A percentile compares a stretch with the other conserved stretches of the same genome.
These are phyloP conservation scores for Yamadazyma diospyri DNA, from an alignment of 1,139 yeast species.

Conservation along the genomic window DNA sequence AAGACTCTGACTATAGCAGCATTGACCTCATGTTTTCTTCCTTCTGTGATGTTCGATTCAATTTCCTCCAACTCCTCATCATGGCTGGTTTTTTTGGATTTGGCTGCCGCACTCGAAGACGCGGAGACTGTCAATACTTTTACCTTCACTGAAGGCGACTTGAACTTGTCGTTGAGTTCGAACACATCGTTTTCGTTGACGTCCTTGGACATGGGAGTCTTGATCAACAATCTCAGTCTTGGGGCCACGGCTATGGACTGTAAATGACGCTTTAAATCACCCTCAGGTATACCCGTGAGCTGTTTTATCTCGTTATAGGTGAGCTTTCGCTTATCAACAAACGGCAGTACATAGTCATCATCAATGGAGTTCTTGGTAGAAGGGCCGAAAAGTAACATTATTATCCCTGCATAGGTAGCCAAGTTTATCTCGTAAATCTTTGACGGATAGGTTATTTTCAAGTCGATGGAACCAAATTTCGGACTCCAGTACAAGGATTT, in stretches of 20 bases:
- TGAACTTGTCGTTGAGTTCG: constrained; percentile 65
- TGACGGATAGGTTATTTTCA: constrained; percentile 62
- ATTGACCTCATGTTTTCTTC: constrained; percentile 62
- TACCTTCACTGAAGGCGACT: constrained; percentile 67
- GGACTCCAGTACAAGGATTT: constrained; percentile 82
- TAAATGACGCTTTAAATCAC: constrained; percentile 71
- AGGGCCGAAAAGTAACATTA: constrained; percentile 69
- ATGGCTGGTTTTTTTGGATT: constrained; percentile 32
- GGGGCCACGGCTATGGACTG: constrained; percentile 88
- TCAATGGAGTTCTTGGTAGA: constrained; percentile 21
- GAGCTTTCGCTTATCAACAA: constrained; percentile 36
- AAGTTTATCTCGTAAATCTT: constrained; percentile 76
- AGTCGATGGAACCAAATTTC: constrained; percentile 76
- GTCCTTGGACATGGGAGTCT: constrained; percentile 73
- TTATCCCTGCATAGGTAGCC: constrained; percentile 77
- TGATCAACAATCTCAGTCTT: constrained; percentile 65
- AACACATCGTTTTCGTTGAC: constrained; percentile 65
- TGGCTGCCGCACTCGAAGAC: constrained; percentile 31
- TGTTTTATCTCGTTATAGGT: constrained; percentile 60
- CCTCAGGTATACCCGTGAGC: constrained; percentile 67
- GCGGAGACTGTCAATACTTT: constrained; percentile 71
- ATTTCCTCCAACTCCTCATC: constrained; percentile 38
- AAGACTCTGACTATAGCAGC: constrained; percentile 88
- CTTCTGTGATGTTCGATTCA: constrained; percentile 32
- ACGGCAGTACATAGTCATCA: constrained; percentile 37